Evolutionary conservation across 2,329 filamentous ascomycete genomes (phyloP), one percentile per base, ranked within the genome.

Genomic region (Fusarium tuaranense): DNA sequence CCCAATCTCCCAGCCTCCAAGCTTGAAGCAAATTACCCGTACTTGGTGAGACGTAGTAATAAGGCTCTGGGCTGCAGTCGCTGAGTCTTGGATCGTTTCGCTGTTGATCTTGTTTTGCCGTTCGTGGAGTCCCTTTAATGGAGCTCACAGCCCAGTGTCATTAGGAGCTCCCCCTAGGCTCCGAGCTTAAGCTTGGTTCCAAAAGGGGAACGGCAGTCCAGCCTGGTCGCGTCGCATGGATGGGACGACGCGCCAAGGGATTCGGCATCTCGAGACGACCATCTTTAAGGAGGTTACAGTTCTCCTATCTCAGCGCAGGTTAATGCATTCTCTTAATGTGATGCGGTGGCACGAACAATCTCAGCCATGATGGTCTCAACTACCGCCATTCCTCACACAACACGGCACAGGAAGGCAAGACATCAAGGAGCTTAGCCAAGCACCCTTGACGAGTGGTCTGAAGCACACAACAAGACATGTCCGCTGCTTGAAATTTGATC

Each of bases 201-300:
- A 74, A 74, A 73, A 73, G 63, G 71, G 71, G 71, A 73, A 74
- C 68, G 68, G 48, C 74, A 74, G 63, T 58, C 41, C 61, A 59
- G 58, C 41, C 61, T 55, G 58, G 61, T 61, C 36, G 57, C 57
- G 57, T 60, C 57, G 22, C 36, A 61, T 41, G 39, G 18, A 61
- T 41, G 39, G 18, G 48, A 55, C 22, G 34, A 38, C 34, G 57
- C 57, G 34, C 34, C 22, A 60, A 39, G 22, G 36, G 22, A 27
- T 25, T 27, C 36, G 58, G 34, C 36, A 44, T 61, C 34, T 61
- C 27, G 58, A 61, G 38, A 44, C 38, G 38, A 25, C 18, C 13
- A 61, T 61, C 58, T 44, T 44, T 25, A 55, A 32, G 58, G 58
- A 61, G 58, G 58, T 61, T 41, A 14, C 20, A 20, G 20, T 25